phyloP scores from a whole-genome alignment of 163 green algal species.

The Chlamydomonas reinhardtii region DNA sequence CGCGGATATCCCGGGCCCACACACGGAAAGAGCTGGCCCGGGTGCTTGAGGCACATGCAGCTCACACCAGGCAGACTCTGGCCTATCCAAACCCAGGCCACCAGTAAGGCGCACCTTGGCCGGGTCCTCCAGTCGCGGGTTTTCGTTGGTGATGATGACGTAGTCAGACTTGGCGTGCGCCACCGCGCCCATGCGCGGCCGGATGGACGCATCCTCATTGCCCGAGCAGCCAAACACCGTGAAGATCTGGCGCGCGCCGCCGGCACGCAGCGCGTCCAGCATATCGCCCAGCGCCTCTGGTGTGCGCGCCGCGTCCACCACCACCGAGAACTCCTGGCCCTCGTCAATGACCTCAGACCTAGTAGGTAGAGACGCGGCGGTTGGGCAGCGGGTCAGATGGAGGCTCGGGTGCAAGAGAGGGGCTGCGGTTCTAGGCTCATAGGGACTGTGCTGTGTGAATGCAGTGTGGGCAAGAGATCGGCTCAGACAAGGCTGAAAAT shows the following conservation, averaged over 20 bases:
- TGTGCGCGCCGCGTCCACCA: constrained; percentile 92
- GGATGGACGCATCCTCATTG: constrained; percentile 58
- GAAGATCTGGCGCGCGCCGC: constrained; percentile 66
- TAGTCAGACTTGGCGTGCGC: constrained; percentile 89
- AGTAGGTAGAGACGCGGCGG: too few species aligned
- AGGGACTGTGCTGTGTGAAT: too few species aligned
- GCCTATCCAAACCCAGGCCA: too few species aligned
- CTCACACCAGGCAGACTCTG: too few species aligned
- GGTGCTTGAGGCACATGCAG: too few species aligned
- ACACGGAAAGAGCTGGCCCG: too few species aligned
- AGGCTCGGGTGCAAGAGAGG: too few species aligned
- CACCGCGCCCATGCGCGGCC: constrained; percentile 87
- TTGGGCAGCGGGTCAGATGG: too few species aligned
- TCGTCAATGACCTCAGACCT: constrained; percentile 92
- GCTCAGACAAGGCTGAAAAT: constrained; percentile 19
- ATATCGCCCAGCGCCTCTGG: constrained; percentile 69
- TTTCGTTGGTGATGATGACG: constrained; percentile 97
- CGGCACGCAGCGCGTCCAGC: constrained; percentile 54
- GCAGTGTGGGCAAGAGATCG: background rate
- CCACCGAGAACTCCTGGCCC: constrained; percentile 90
- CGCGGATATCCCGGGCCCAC: too few species aligned
- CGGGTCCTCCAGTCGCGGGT: constrained; percentile 69
- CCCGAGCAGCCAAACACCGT: constrained; percentile 83
- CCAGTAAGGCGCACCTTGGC: background rate
- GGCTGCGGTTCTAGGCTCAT: too few species aligned